Conservation (phyloP, 2,329 filamentous ascomycete genomes). For the Venturia carpophila region DNA sequence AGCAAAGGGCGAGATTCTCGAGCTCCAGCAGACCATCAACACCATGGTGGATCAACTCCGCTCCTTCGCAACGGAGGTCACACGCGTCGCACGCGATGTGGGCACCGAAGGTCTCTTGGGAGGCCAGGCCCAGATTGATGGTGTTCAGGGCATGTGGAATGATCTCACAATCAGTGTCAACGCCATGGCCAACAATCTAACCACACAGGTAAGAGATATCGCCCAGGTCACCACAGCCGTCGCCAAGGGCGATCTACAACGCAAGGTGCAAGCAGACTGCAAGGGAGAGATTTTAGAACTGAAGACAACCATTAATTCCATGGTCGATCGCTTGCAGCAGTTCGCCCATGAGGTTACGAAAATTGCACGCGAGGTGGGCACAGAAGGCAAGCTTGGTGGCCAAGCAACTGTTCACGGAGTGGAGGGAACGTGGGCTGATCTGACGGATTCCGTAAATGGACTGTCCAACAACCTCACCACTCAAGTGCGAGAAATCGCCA, state of each 20-base stretch:
- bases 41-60: slow-evolving; percentile 60
- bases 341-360: slow-evolving; percentile 48
- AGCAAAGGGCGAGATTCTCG: slow-evolving; percentile 86
- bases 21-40: slow-evolving; percentile 83
- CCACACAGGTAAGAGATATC: slow-evolving; percentile 46
- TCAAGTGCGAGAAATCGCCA: slow-evolving; percentile 46
- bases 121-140: slow-evolving; percentile 56
- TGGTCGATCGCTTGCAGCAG: slow-evolving; percentile 46
- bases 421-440: slow-evolving; percentile 46
- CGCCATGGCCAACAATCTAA: slow-evolving; percentile 47
- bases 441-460: slow-evolving; percentile 48
- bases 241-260: slow-evolving; percentile 44
- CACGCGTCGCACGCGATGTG: slow-evolving; percentile 56
- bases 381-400: slow-evolving; percentile 43
- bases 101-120: slow-evolving; percentile 57
- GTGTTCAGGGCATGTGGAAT: slow-evolving; percentile 60
- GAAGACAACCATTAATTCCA: slow-evolving; percentile 46
- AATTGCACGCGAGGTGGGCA: slow-evolving; percentile 45
- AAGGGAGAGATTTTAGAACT: slow-evolving; percentile 46
- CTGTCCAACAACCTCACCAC: slow-evolving; percentile 47
- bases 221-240: slow-evolving; percentile 47
- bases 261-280: slow-evolving; percentile 45
- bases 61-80: slow-evolving; percentile 57
- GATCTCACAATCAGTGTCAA: slow-evolving; percentile 52
- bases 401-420: slow-evolving; percentile 47